phyloP scores from a whole-genome alignment of 75 land plant species.

The Picea glauca region DNA sequence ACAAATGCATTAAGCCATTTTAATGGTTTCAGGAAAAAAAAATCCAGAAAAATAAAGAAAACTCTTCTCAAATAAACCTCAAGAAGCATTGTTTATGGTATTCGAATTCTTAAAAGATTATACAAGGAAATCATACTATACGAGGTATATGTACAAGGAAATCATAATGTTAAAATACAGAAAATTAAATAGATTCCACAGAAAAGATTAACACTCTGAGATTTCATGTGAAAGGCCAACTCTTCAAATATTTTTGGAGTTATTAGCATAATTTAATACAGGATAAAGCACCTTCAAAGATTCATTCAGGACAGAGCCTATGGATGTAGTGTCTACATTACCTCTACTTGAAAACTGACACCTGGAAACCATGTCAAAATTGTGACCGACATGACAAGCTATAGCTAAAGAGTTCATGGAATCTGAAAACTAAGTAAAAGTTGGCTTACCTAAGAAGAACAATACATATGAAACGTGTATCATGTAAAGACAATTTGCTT shows the following conservation, averaged over 20 bases:
- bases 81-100: neutral
- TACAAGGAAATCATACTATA: neutral
- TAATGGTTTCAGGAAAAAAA: too few species aligned
- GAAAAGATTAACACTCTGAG: neutral
- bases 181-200: neutral
- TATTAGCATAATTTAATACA: neutral
- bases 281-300: neutral
- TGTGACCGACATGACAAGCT: neutral
- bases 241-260: neutral
- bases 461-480: neutral
- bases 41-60: neutral
- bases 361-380: neutral
- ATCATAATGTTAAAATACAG: neutral
- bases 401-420: too few species aligned
- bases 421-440: neutral
- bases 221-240: neutral
- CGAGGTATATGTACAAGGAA: neutral
- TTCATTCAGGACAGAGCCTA: neutral
- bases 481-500: neutral
- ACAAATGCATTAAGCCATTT: too few species aligned
- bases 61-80: neutral
- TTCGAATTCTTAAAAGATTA: neutral
- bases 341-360: neutral
- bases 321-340: neutral
- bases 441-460: neutral